Conservation (phyloP, 1,139 yeast genomes). For the Pichia sp. region DNA sequence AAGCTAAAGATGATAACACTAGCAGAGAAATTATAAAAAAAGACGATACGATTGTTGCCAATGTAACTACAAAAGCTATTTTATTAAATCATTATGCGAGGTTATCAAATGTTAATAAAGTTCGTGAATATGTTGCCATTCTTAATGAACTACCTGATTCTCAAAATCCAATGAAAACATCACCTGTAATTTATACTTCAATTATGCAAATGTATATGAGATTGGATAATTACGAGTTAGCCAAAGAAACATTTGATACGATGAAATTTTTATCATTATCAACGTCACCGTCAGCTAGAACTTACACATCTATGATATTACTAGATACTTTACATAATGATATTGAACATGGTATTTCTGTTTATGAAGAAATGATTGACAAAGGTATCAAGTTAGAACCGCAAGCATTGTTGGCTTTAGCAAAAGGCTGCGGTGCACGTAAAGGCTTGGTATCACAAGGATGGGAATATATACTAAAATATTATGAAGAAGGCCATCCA, state of each 20-base stretch:
- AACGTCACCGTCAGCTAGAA: slow-evolving; percentile 58
- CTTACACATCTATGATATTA: slow-evolving; percentile 67
- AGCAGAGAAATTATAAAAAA: neutral
- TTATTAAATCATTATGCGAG: slow-evolving; percentile 32
- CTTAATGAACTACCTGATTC: slow-evolving; percentile 11
- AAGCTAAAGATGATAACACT: neutral
- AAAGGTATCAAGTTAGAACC: slow-evolving; percentile 21
- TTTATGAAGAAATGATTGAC: slow-evolving; percentile 62
- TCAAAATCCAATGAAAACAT: slow-evolving; percentile 14
- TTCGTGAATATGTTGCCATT: slow-evolving; percentile 22
- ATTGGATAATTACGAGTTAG: slow-evolving; percentile 49
- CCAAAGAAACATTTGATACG: slow-evolving; percentile 69
- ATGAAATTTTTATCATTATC: slow-evolving; percentile 70
- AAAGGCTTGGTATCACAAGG: slow-evolving; percentile 43
- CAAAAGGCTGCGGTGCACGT: slow-evolving; percentile 64
- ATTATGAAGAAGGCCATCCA: slow-evolving; percentile 46
- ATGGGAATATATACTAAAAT: slow-evolving; percentile 73
- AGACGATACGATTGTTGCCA: slow-evolving; percentile 27
- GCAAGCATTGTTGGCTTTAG: slow-evolving; percentile 48
- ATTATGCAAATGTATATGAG: slow-evolving; percentile 63
- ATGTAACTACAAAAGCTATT: slow-evolving; percentile 38
- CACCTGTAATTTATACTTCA: slow-evolving; percentile 53
- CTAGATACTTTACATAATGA: slow-evolving; percentile 57
- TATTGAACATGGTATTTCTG: slow-evolving; percentile 67
- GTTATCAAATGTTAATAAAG: slow-evolving; percentile 33